Evolutionary conservation across 306 rosid species (phyloP).

Genomic region (Glycyrrhiza uralensis): DNA sequence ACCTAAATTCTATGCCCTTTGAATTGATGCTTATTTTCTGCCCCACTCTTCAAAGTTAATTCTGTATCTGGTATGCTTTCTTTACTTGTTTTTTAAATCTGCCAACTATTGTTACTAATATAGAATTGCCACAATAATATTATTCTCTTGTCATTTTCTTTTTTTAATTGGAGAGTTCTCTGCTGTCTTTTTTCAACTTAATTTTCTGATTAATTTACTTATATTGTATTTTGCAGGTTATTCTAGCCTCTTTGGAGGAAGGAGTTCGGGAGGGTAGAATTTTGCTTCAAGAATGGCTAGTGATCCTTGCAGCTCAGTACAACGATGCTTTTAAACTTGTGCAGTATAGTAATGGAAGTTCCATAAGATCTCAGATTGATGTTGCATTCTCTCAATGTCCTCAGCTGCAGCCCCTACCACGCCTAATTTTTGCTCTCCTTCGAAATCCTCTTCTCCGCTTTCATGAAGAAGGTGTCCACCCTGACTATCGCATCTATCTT

Average conservation of each 20-base stretch:
- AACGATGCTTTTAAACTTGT: constrained; percentile 72
- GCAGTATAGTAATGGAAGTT: constrained; percentile 63
- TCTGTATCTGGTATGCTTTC: neutral
- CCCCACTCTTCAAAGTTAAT: neutral
- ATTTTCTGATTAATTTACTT: neutral
- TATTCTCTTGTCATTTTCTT: neutral
- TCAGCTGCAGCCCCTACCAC: constrained; percentile 77
- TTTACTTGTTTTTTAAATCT: neutral
- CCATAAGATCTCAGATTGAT: constrained; percentile 71
- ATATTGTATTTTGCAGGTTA: constrained; percentile 53
- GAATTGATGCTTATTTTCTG: neutral
- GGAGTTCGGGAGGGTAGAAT: constrained; percentile 96
- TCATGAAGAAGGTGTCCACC: constrained; percentile 98
- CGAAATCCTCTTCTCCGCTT: constrained; percentile 88
- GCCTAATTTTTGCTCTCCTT: constrained; percentile 87
- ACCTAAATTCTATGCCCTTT: constrained; percentile 14
- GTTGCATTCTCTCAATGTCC: constrained; percentile 91
- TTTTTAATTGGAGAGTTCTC: neutral
- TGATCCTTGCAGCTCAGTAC: constrained; percentile 89
- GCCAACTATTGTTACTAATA: neutral
- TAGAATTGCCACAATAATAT: constrained; percentile 5
- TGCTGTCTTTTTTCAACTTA: constrained; percentile 18
- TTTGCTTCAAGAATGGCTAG: constrained; percentile 97
- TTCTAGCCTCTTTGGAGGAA: constrained; percentile 88
- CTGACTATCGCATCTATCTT: constrained; percentile 85